Evolutionary conservation across 306 rosid genomes (phyloP).

Genomic region (Dalbergia oliveri): DNA sequence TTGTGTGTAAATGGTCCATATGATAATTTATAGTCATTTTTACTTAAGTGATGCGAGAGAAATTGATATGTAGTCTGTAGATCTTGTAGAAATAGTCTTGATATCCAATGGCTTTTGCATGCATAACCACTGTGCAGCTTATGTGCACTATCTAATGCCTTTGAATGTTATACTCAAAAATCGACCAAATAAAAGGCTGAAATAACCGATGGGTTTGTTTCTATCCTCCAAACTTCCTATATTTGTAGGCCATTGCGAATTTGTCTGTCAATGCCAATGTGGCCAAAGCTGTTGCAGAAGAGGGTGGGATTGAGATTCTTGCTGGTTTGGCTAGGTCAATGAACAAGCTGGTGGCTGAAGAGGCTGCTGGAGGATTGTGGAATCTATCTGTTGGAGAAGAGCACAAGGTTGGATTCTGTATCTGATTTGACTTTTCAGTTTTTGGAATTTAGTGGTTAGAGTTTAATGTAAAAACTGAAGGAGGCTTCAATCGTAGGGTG

Average conservation of each 20-base stretch:
- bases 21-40: conserved; percentile 28
- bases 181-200: conserved; percentile 32
- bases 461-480: conserved; percentile 43
- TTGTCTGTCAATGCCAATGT: conserved; percentile 96
- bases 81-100: conserved; percentile 30
- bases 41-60: background rate
- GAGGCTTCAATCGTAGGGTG: conserved; percentile 68
- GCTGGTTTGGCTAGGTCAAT: conserved; percentile 98
- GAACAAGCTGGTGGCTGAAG: conserved; percentile 98
- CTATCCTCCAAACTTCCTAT: conserved; percentile 37
- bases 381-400: conserved; percentile 99
- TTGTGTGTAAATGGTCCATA: conserved; percentile 4
- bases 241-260: conserved; percentile 92
- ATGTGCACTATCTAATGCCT: conserved; percentile 24
- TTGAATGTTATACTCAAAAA: conserved; percentile 30
- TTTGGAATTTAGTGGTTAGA: conserved; percentile 39
- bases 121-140: conserved; percentile 10
- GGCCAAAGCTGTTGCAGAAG: conserved; percentile 99
- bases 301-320: conserved; percentile 94
- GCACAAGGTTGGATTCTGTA: conserved; percentile 76
- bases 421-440: conserved; percentile 31
- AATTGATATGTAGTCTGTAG: conserved; percentile 16
- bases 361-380: conserved; percentile 99
- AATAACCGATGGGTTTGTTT: conserved; percentile 28
- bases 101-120: conserved; percentile 19